phyloP scores from a whole-genome alignment of 1,284 basidiomycete genomes.

The Apiotrichum gamsii region DNA sequence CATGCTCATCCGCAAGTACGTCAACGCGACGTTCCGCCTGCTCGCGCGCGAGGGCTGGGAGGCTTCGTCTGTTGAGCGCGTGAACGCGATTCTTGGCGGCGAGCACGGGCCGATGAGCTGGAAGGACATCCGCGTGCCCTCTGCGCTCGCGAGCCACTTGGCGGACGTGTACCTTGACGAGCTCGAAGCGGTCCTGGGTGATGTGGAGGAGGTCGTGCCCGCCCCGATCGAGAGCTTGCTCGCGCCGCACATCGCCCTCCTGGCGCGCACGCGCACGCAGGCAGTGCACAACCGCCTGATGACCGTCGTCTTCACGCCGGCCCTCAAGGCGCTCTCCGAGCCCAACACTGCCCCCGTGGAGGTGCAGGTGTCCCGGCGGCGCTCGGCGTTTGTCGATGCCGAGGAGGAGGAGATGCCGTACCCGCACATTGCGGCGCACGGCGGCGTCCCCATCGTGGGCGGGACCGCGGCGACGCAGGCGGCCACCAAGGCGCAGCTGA shows the following conservation, averaged over 20 bases:
- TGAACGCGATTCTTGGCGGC: slow-evolving; percentile 59
- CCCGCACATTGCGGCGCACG: background rate
- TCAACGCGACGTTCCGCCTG: slow-evolving; percentile 76
- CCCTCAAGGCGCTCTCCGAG: slow-evolving; percentile 20
- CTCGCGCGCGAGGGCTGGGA: slow-evolving; percentile 69
- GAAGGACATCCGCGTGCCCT: slow-evolving; percentile 65
- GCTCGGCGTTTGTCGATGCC: background rate
- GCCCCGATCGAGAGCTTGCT: slow-evolving; percentile 37
- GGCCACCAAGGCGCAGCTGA: slow-evolving; percentile 45
- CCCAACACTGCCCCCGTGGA: slow-evolving; percentile 12
- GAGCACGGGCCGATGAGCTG: slow-evolving; percentile 73
- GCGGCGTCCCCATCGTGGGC: background rate
- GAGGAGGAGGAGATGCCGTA: background rate
- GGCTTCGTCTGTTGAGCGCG: slow-evolving; percentile 52
- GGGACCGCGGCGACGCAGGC: background rate
- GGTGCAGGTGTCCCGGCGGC: background rate
- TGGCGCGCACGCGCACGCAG: slow-evolving; percentile 35
- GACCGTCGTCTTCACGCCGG: slow-evolving; percentile 30
- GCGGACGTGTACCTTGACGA: slow-evolving; percentile 87
- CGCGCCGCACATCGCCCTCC: slow-evolving; percentile 38
- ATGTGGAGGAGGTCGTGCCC: slow-evolving; percentile 25
- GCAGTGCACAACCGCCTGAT: slow-evolving; percentile 42
- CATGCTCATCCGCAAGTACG: slow-evolving; percentile 82
- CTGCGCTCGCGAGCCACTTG: slow-evolving; percentile 75
- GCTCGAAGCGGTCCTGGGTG: slow-evolving; percentile 64